phyloP scores from a whole-genome alignment of 169 alveolate species.

The Eimeria sp. region DNA sequence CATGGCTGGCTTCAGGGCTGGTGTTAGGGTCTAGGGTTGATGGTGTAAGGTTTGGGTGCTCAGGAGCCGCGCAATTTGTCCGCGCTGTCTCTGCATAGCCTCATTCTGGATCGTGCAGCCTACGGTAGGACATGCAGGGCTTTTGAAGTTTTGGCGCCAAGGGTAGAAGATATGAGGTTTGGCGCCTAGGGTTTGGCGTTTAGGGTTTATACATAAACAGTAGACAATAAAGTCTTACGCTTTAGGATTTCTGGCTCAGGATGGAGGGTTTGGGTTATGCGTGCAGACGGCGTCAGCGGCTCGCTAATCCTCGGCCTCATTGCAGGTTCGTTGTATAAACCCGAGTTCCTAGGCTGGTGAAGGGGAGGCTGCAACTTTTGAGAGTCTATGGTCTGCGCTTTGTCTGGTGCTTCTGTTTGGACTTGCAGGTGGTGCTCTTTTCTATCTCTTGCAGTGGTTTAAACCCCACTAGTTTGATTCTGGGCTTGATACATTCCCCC shows the following conservation, averaged over 20 bases:
- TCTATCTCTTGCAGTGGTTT: slow-evolving; percentile 26
- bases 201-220: neutral
- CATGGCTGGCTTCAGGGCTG: neutral
- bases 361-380: neutral
- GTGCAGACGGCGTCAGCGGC: slow-evolving; percentile 81
- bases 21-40: slow-evolving; percentile 17
- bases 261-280: neutral
- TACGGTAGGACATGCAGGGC: slow-evolving; percentile 70
- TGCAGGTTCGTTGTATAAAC: slow-evolving; percentile 62
- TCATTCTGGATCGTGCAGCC: slow-evolving; percentile 83
- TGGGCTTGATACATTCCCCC: neutral
- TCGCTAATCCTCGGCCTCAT: slow-evolving; percentile 78
- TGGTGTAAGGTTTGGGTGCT: slow-evolving; percentile 31
- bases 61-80: slow-evolving; percentile 86
- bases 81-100: slow-evolving; percentile 83
- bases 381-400: slow-evolving; percentile 8
- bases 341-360: neutral
- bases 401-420: neutral
- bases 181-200: neutral
- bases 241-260: neutral
- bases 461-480: neutral
- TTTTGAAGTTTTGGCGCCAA: neutral
- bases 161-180: slow-evolving; percentile 4
- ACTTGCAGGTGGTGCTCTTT: slow-evolving; percentile 47
- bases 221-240: neutral